Conservation (phyloP, 2,329 filamentous ascomycete species). For the Fusarium solani-melongenae region DNA sequence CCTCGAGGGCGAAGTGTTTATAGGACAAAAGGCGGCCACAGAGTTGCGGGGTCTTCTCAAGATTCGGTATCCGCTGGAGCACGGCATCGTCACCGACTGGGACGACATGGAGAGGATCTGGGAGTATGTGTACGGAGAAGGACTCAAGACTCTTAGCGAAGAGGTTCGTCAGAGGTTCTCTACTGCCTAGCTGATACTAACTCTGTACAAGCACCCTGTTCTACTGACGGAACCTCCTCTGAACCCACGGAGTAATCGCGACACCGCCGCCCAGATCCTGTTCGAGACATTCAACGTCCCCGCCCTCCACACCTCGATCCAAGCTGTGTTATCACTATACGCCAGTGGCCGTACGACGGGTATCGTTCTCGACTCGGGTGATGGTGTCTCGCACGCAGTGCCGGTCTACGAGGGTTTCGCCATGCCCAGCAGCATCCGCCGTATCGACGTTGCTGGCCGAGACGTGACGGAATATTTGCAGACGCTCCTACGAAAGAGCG, state of each 20-base stretch:
- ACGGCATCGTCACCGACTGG: slow-evolving; percentile 99
- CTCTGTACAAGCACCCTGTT: slow-evolving; percentile 79
- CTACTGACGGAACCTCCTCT: slow-evolving; percentile 95
- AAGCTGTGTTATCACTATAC: slow-evolving; percentile 95
- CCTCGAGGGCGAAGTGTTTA: slow-evolving; percentile 96
- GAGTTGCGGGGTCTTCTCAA: slow-evolving; percentile 93
- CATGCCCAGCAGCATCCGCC: slow-evolving; percentile 92
- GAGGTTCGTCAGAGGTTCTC: slow-evolving; percentile 68
- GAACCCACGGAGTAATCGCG: slow-evolving; percentile 94
- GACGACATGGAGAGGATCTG: slow-evolving; percentile 99
- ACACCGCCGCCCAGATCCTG: slow-evolving; percentile 95
- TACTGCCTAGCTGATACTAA: slow-evolving; percentile 25
- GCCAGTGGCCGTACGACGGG: slow-evolving; percentile 96
- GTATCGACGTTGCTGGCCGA: slow-evolving; percentile 95
- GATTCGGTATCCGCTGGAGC: slow-evolving; percentile 94
- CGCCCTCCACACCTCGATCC: slow-evolving; percentile 94
- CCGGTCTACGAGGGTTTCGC: slow-evolving; percentile 98
- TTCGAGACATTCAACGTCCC: slow-evolving; percentile 99
- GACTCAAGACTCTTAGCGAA: slow-evolving; percentile 95
- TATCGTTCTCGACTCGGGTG: slow-evolving; percentile 93
- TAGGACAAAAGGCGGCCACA: slow-evolving; percentile 87
- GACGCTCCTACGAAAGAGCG: slow-evolving; percentile 87
- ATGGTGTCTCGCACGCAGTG: slow-evolving; percentile 96
- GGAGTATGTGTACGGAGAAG: slow-evolving; percentile 97
- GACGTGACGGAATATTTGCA: slow-evolving; percentile 98